Base-by-base conservation (phyloP, 805 yeast genomes). In the Schizosaccharomyces osmophilus region DNA sequence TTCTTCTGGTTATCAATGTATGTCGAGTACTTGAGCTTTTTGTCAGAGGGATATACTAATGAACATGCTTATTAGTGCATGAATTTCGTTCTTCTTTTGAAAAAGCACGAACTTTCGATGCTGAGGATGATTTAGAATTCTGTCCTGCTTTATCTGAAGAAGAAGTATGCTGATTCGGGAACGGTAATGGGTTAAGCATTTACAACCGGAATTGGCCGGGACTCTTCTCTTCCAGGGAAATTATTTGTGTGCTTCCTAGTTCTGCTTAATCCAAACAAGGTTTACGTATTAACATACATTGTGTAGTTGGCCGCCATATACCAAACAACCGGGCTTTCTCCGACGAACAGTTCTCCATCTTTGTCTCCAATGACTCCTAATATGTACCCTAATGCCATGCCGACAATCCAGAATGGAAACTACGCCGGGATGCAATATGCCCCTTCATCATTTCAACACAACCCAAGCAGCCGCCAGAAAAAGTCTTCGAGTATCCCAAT, bases 81-180 rank as follows among this genome's bases (percentile, higher is more conserved):
- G 57, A 51, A 19, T 51, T 51, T 17, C 57, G 36, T 9, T 22
- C 57, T 5, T 51, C 57, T 64, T 75, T 81, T 66, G 79, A 82
- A 65, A 77, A 82, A 48, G 80, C 82, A 67, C 78, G 84, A 66
- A 82, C 87, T 48, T 83, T 84, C 69, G 88, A 83, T 65, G 68
- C 76, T 51, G 87, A 82, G 68, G 85, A 84, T 65, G 90, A 84
- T 69, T 68, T 78, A 60, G 89, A 82, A 71, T 85, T 85, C 69
- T 82, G 83, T 65, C 85, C 85, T 8, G 71, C 69, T 22, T 60
- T 66, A n/a, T 61, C 66, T 17, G 66, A 65, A 24, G 69, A 66
- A 39, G 68, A 65, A 54, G 57, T 51, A 51, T 22, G 57, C 51
- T 45, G 19, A 45, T n/a, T 17, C 26, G 26, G 26, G 51, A 31